These are phyloP conservation scores for Sphenostylis stenocarpa DNA, from an alignment of 306 rosid genomes.

Conservation along the genomic window DNA sequence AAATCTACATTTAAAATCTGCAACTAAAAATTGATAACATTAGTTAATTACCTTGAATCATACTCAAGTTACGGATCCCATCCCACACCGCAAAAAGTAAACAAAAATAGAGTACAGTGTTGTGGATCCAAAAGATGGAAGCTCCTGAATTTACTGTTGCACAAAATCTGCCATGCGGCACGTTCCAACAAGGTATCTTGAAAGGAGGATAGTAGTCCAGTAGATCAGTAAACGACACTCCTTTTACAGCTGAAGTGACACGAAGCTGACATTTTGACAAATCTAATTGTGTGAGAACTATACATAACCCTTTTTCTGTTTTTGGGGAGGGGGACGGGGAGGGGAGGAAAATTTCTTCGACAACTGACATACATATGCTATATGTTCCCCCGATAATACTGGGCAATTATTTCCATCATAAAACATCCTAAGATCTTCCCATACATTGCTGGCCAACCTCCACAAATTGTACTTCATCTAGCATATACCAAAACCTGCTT, in stretches of 20 bases:
- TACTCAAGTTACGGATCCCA: constrained; percentile 18
- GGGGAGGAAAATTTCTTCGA: constrained; percentile 31
- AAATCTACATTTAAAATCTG: constrained; percentile 29
- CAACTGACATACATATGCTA: constrained; percentile 40
- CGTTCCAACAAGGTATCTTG: constrained; percentile 32
- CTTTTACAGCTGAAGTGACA: constrained; percentile 25
- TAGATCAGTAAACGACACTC: constrained; percentile 23
- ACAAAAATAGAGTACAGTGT: constrained; percentile 8
- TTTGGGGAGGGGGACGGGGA: constrained; percentile 11
- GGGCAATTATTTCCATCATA: constrained; percentile 36
- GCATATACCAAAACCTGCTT: constrained; percentile 47
- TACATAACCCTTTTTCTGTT: constrained; percentile 42
- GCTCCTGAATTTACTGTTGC: constrained; percentile 26
- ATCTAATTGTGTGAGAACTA: constrained; percentile 41
- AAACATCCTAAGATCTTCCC: constrained; percentile 37
- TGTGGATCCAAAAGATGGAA: constrained; percentile 30
- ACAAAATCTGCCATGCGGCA: constrained; percentile 24
- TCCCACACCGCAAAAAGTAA: background rate
- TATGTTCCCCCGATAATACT: constrained; percentile 40
- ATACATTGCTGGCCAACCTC: constrained; percentile 36
- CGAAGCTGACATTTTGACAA: constrained; percentile 41
- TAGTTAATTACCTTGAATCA: constrained; percentile 5
- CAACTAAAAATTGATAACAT: constrained; percentile 29
- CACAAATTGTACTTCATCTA: constrained; percentile 18
- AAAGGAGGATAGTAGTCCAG: constrained; percentile 19